Percentiles rank a stretch among this genome's conserved stretches.
Evolutionary conservation across 2,329 filamentous ascomycete species (phyloP).

Genomic region (Cryphonectria naterciae): DNA sequence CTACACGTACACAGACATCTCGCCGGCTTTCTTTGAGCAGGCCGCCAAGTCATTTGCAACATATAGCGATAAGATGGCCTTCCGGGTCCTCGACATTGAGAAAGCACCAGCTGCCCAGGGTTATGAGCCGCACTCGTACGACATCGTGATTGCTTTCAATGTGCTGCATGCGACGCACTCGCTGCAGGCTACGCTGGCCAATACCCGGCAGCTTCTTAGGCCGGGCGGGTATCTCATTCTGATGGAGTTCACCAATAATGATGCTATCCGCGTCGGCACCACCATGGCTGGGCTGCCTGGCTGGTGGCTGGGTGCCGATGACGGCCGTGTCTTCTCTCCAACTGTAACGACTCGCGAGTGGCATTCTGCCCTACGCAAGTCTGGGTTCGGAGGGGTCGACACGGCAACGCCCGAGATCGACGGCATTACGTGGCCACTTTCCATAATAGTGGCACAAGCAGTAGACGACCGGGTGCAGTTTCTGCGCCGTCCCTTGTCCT

Average conservation of each 20-base stretch:
- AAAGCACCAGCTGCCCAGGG: conserved; percentile 37
- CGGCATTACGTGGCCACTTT: neutral
- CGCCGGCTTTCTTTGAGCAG: conserved; percentile 41
- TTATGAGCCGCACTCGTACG: conserved; percentile 35
- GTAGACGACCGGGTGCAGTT: neutral
- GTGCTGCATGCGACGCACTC: conserved; percentile 37
- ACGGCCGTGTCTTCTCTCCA: neutral
- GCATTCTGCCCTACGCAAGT: neutral
- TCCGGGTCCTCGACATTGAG: conserved; percentile 36
- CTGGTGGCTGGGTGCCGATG: conserved; percentile 34
- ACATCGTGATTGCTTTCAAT: conserved; percentile 39
- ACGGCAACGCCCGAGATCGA: neutral
- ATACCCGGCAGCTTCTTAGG: conserved; percentile 37
- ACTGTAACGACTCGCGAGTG: too few species aligned
- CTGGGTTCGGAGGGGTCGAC: conserved; percentile 9
- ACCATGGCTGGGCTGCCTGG: conserved; percentile 36
- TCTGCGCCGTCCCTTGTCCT: conserved; percentile 9
- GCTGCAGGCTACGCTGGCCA: conserved; percentile 32
- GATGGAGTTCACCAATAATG: conserved; percentile 41
- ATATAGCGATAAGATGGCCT: conserved; percentile 23
- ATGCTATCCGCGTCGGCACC: conserved; percentile 21
- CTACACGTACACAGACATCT: conserved; percentile 52
- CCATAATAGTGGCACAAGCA: conserved; percentile 5
- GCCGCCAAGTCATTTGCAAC: conserved; percentile 31
- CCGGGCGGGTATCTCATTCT: conserved; percentile 46